phyloP scores from a whole-genome alignment of 106 monocot genomes.

The Amphibolis antarctica region DNA sequence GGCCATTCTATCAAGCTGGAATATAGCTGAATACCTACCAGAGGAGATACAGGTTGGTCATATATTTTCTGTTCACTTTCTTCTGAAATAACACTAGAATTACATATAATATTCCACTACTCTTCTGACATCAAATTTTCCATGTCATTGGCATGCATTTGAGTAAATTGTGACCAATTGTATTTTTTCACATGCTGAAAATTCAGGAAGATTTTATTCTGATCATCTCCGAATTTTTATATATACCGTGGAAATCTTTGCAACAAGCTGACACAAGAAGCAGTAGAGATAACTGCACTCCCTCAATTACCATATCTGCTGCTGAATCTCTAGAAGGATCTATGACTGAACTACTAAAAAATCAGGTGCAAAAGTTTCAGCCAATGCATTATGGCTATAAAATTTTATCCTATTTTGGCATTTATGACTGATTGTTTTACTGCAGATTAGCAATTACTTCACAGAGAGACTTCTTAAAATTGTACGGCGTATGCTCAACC shows the following conservation, averaged over 20 bases:
- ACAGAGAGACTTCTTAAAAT: slow-evolving; percentile 72
- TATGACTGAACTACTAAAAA: slow-evolving; percentile 56
- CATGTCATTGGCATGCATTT: no score
- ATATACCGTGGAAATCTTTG: slow-evolving; percentile 78
- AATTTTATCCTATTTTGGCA: not conserved
- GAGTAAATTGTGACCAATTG: no score
- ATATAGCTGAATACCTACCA: slow-evolving; percentile 76
- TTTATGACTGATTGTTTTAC: slow-evolving; percentile 6
- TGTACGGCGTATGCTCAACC: slow-evolving; percentile 50
- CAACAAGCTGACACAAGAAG: slow-evolving; percentile 33
- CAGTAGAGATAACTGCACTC: slow-evolving; percentile 38
- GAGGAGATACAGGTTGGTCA: slow-evolving; percentile 47
- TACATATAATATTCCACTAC: not conserved
- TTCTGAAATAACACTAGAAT: not conserved
- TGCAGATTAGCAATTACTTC: slow-evolving; percentile 89
- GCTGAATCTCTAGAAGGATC: slow-evolving; percentile 52
- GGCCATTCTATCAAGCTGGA: slow-evolving; percentile 87
- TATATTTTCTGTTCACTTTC: not conserved
- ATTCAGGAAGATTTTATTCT: slow-evolving; percentile 28
- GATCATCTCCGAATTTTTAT: slow-evolving; percentile 79
- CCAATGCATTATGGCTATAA: not conserved
- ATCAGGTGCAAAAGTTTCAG: slow-evolving; percentile 33
- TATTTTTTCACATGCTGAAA: not conserved
- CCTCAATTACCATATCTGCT: slow-evolving; percentile 58
- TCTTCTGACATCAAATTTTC: not conserved